These are phyloP conservation scores for Rhodosporidiobolus odoratus DNA, from an alignment of 768 basidiomycete genomes.

Conservation along the genomic window DNA sequence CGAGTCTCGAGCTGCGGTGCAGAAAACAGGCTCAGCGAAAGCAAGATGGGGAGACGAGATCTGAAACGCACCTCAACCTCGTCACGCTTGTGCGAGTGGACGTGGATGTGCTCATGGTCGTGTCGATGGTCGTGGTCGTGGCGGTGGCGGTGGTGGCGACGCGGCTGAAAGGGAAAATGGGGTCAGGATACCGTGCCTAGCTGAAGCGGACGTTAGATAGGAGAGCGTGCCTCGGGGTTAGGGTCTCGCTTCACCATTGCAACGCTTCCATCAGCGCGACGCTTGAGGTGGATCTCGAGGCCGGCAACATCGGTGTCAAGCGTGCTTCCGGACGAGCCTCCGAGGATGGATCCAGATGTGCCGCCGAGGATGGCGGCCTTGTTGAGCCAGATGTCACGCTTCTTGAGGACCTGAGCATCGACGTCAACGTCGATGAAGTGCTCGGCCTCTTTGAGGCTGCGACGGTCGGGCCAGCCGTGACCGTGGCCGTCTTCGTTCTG, in stretches of 20 bases:
- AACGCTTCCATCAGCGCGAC: not conserved
- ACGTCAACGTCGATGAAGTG: conserved; percentile 19
- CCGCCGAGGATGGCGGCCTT: not conserved
- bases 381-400: conserved; percentile 1
- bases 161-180: not conserved
- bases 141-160: not conserved
- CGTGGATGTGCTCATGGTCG: conserved; percentile 17
- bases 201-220: not conserved
- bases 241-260: not conserved
- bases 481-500: conserved; percentile 24
- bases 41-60: not conserved
- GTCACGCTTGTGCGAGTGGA: conserved; percentile 31
- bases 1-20: not conserved
- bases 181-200: not conserved
- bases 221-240: not conserved
- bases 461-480: conserved; percentile 17
- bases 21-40: not conserved
- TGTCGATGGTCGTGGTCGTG: conserved; percentile 2
- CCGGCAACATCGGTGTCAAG: conserved; percentile 11
- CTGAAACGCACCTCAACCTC: conserved; percentile 22
- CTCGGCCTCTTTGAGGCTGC: not conserved
- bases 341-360: not conserved
- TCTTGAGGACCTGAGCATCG: not conserved
- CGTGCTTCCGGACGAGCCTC: not conserved
- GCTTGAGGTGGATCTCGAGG: conserved; percentile 13